Evolutionary conservation across 2,329 filamentous ascomycete species (phyloP).

Genomic region (Aureobasidium namibiae): DNA sequence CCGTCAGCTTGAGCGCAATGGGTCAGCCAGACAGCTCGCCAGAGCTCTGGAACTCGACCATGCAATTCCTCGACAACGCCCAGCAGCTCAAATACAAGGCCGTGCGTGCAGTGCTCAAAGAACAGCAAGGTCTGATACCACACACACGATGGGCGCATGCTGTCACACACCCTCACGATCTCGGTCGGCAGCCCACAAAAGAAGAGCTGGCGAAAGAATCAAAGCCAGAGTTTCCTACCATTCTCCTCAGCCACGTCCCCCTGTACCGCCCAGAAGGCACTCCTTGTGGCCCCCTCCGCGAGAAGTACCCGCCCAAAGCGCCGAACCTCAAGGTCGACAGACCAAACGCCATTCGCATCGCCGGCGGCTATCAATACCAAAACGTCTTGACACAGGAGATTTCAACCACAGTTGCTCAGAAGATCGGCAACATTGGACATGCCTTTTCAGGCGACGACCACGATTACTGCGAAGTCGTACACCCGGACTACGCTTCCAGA

Average conservation of each 20-base stretch:
- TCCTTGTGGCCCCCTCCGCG: constrained; percentile 78
- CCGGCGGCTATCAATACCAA: constrained; percentile 87
- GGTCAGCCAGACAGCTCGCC: constrained; percentile 44
- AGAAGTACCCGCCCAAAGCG: constrained; percentile 68
- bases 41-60: constrained; percentile 66
- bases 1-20: constrained; percentile 75
- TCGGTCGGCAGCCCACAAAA: constrained; percentile 20
- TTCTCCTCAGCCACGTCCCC: constrained; percentile 86
- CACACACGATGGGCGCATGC: constrained; percentile 23
- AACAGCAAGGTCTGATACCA: constrained; percentile 52
- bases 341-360: constrained; percentile 69
- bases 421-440: constrained; percentile 71
- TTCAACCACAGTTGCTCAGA: constrained; percentile 66
- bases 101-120: constrained; percentile 59
- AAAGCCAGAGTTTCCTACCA: constrained; percentile 62
- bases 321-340: constrained; percentile 46
- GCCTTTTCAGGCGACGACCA: constrained; percentile 96
- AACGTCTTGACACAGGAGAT: constrained; percentile 77
- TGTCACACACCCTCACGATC: constrained; percentile 24
- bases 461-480: constrained; percentile 88
- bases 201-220: constrained; percentile 26
- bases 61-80: constrained; percentile 66
- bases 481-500: constrained; percentile 55
- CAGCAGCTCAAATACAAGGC: constrained; percentile 58
- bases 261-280: constrained; percentile 75